Base-by-base conservation (phyloP, 352 stramenopile species). In the Phytophthora ohioensis region DNA sequence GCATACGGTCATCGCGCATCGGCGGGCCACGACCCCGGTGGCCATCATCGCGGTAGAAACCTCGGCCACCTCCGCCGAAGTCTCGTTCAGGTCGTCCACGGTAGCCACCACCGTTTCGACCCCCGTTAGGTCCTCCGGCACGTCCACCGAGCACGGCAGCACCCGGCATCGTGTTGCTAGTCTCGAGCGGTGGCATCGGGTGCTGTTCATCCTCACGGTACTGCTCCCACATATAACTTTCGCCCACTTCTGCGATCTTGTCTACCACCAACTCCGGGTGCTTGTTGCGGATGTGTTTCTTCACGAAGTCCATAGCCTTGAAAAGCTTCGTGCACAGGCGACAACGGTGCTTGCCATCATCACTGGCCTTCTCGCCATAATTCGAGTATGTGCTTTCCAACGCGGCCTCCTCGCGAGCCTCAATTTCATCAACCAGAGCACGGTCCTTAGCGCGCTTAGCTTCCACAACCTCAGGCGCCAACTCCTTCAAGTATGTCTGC, bases 231-330 rank as follows among this genome's bases (percentile, higher is more conserved):
- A 95, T 95, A 74, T 92, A 95, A 57, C 78, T 93, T 60, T 95
- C 88, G 11, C 87, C 88, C 3, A 93, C 85, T 47, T 91, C 79
- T 4, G 87, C 87, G 56, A 94, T 81, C 67, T 93, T 94, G 60
- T 94, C 86, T 17, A 94, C 86, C 31, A 88, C 85, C 7, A 95
- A 72, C 68, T 96, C 89, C 4, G 83, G 84, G 67, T 96, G 89
- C 62, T 94, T 94, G 78, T 96, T 96, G 21, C 85, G 84, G 61
- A 95, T 92, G 73, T 96, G 89, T 64, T 96, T 96, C 69, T 95
- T 94, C 12, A 96, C 86, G 65, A 95, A 96, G 53, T 94, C 86
- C 41, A 93, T 78, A 4, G 86, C 87, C 70, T 96, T 96, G 69
- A 96, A 96, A 7, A 96, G 72, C 66, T 96, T 96, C 3, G 84